Evolutionary conservation across 495 filamentous ascomycete species (phyloP), one percentile per base, ranked within the genome.

Genomic region (Penicillium verhagenii): DNA sequence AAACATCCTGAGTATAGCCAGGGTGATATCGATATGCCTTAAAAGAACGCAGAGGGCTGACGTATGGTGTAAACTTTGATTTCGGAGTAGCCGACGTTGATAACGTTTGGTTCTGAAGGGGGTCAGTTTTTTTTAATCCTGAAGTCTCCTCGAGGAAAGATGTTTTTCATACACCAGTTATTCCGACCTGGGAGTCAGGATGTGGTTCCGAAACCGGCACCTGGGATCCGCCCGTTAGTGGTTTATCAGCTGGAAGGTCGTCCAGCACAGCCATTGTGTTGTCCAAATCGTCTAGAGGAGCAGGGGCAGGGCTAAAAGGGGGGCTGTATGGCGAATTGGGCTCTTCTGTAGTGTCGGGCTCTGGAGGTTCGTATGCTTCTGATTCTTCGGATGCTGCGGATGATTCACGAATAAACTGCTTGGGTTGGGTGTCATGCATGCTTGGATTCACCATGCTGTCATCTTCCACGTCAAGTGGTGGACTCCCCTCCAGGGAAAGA

Each of bases 21-120:
- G 89, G 88, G 69, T 97, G 91, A 62, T 89, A 95, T 52, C 94
- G 91, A 73, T 89, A 97, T 40, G 89, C 86, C 66, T 85, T 88
- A 71, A 98, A 97, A 51, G 79, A 78, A 56, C 81, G 84, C 57
- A 97, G 72, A 23, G 92, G 90, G 69, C 90, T 96, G 59, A 84
- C 76, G 71, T 97, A 98, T 2, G 91, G 84, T 18, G 78, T 76
- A 58, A 91, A 90, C 40, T 60, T 53, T 13, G 61, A 90, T 40
- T 58, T 49, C n/a, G 61, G 47, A 8, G 6, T 24, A 19, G 31
- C 19, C 10, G 35, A 44, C 20, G 53, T 43, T 21, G 63, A 54
- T 13, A 53, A 51, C 33, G 54, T 33, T 54, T 57, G 19, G 29
- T 62, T 66, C 73, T 76, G 56, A 53, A 13, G 18, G 25, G 54